Base-by-base conservation (phyloP, 2,329 filamentous ascomycete genomes). In the Didymella pinodella region DNA sequence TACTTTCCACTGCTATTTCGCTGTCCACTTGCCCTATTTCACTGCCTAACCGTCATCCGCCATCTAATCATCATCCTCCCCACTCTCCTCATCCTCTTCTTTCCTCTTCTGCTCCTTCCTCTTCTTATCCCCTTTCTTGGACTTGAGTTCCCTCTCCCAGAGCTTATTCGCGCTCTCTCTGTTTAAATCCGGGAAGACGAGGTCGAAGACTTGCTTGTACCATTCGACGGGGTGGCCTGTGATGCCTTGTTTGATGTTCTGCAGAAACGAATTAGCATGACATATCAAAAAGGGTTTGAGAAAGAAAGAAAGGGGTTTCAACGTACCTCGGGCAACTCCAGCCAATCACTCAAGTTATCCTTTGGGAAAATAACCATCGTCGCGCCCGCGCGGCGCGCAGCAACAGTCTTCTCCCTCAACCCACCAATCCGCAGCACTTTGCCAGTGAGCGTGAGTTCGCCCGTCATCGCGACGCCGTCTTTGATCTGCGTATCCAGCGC, bases 201-300 rank as follows among this genome's bases (percentile, higher is more conserved):
- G 84, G 63, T 94, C 86, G 76, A 97, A 98, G 49, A 99, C 92
- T 66, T 99, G 93, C 7, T 85, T 85, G 82, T 98, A 99, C 95
- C 95, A 99, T 72, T 86, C 88, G 18, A 94, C 94, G 0, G 95
- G 90, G 67, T 90, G 91, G 71, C 96, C 95, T 79, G 97, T 89
- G 63, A 99, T 91, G 66, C 93, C 93, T 73, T 96, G 87, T 81
- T 98, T 99, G 83, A 99, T 99, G 75, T 98, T 98, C 95, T 99
- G 76, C 18, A 22, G 60, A 34, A 2, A 54, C 22, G 52, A 68
- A 68, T 68, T 65, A 71, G 67, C 46, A 34, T n/a, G 2, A 11
- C 29, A 11, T 11, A 31, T 11, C 8, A 11, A 12, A 31, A 11
- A 31, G 8, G 8, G 12, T 1, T 31, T 31, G 29, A 18, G 18